A percentile compares a stretch with the other conserved stretches of the same genome.
These are phyloP conservation scores for Penicillium argentinense DNA, from an alignment of 495 filamentous ascomycete genomes.

Conservation along the genomic window DNA sequence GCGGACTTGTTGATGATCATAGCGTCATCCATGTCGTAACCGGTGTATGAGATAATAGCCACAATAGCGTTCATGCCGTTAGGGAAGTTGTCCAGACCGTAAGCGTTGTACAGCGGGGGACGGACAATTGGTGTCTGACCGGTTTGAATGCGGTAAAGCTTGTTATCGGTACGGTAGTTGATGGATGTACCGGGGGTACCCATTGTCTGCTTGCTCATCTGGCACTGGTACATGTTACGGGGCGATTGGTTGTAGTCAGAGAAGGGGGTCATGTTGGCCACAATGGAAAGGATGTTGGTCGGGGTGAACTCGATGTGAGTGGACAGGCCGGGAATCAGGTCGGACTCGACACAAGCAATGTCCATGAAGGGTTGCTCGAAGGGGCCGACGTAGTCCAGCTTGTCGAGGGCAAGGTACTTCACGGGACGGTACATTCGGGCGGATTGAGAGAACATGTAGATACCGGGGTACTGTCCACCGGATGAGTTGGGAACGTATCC, in stretches of 20 bases:
- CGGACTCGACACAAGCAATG: slow-evolving; percentile 81
- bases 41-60: slow-evolving; percentile 97
- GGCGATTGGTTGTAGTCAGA: slow-evolving; percentile 99
- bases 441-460: slow-evolving; percentile 86
- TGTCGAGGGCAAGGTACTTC: slow-evolving; percentile 83
- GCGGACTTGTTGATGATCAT: slow-evolving; percentile 99
- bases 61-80: slow-evolving; percentile 97
- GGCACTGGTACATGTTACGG: slow-evolving; percentile 99
- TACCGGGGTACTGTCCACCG: slow-evolving; percentile 90
- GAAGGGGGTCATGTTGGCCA: slow-evolving; percentile 98
- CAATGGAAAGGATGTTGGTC: slow-evolving; percentile 94
- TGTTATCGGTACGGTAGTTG: slow-evolving; percentile 91
- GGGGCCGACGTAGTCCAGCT: slow-evolving; percentile 83
- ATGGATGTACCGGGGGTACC: slow-evolving; percentile 89
- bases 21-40: slow-evolving; percentile 99
- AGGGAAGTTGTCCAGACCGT: slow-evolving; percentile 97
- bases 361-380: slow-evolving; percentile 99
- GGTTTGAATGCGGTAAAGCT: slow-evolving; percentile 90
- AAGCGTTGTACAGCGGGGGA: slow-evolving; percentile 88
- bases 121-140: slow-evolving; percentile 95
- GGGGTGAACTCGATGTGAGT: slow-evolving; percentile 94
- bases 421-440: slow-evolving; percentile 88
- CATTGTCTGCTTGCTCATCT: slow-evolving; percentile 99
- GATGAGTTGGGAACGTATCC: slow-evolving; percentile 84
- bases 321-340: slow-evolving; percentile 81